Evolutionary conservation across 148 eudicot species (phyloP), one percentile per base, ranked within the genome.

Genomic region (Spergularia bocconei): DNA sequence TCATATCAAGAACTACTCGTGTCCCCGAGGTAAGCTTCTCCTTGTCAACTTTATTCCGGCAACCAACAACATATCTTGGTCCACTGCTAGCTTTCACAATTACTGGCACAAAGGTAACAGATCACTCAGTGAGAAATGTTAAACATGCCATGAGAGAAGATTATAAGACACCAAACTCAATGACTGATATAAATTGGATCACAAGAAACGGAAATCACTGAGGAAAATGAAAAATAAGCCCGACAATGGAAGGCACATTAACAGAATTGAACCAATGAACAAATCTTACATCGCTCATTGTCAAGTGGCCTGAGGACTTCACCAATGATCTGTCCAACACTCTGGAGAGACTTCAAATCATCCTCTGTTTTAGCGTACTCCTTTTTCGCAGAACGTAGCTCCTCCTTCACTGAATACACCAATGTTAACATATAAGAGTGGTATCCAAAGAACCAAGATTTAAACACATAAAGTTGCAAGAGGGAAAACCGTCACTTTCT

Each of bases 251-350:
- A 36, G 56, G 21, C 44, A 36, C 20, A 63, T 5, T 52, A 75
- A 61, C 70, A 79, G 54, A 33, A 23, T 79, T 21, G 64, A 47
- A n/a, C 4, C 39, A 23, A 57, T 67, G 20, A 64, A 78, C 55
- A 79, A 59, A 71, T 6, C 38, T 90, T 88, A 96, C 99, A 87
- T 75, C 98, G 88, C 69, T 96, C 99, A 81, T 92, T 92, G 70
- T 96, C 98, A 79, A 96, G 91, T 58, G 99, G 97, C 90, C 98
- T 88, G 33, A 92, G 88, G 61, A 96, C 99, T 86, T 96, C 99
- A 39, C 98, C 99, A n/a, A 96, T 96, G 75, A 96, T 92, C 82
- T 96, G 98, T 15, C 99, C 99, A 79, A 96, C 99, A 79, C 99
- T 96, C 81, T 96, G 98, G 65, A 96, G 97, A 2, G 98, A 92